These are phyloP conservation scores for Neofusicoccum sp. DNA, from an alignment of 2,329 filamentous ascomycete species.

Conservation along the genomic window DNA sequence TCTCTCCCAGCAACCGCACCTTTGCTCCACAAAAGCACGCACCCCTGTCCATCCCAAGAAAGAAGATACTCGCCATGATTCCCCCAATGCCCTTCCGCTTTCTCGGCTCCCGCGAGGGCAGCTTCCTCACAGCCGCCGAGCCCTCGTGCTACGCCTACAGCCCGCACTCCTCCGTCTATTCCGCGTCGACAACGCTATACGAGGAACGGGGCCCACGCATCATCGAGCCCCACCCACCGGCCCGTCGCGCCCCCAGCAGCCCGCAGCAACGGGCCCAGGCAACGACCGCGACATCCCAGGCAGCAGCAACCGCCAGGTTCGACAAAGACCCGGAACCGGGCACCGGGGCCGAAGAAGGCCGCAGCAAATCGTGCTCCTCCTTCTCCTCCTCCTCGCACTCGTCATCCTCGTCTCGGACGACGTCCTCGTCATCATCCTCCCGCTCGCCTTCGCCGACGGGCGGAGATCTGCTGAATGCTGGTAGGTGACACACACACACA, in stretches of 20 bases:
- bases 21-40: neutral
- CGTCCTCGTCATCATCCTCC: neutral
- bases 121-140: constrained; percentile 9
- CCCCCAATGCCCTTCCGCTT: constrained; percentile 10
- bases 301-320: neutral
- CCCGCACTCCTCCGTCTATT: constrained; percentile 5
- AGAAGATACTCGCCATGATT: neutral
- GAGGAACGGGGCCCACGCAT: neutral
- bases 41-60: neutral
- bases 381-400: neutral
- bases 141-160: constrained; percentile 4
- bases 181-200: neutral
- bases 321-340: neutral
- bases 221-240: neutral
- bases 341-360: neutral
- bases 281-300: neutral
- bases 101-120: constrained; percentile 1
- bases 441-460: neutral
- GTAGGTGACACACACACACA: neutral
- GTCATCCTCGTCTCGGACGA: neutral
- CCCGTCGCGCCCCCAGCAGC: neutral
- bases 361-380: neutral
- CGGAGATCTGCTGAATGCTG: neutral
- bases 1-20: neutral
- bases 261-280: neutral